Conservation (phyloP, 2,329 filamentous ascomycete genomes). For the Paraconiothyrium brasiliense region DNA sequence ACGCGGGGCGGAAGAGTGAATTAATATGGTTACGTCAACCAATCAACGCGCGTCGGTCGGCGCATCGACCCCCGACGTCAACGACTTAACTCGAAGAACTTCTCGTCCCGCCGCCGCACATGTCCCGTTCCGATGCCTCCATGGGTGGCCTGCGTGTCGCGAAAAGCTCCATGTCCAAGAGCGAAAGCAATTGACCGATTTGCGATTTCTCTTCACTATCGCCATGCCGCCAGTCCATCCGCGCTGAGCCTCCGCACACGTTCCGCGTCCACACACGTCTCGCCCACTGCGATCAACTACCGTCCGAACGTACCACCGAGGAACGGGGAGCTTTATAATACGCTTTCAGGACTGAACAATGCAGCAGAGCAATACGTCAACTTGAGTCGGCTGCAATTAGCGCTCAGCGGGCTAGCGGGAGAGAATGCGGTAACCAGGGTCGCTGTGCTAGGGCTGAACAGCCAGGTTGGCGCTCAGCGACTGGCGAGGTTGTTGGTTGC, state of each 20-base stretch:
- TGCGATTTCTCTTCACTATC: conserved; percentile 35
- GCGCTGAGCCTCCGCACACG: conserved; percentile 34
- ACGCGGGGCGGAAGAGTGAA: neutral
- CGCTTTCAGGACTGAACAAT: conserved; percentile 69
- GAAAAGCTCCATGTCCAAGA: conserved; percentile 37
- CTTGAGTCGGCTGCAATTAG: conserved; percentile 75
- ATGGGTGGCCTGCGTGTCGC: conserved; percentile 51
- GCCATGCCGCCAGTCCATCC: conserved; percentile 32
- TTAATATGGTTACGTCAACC: conserved; percentile 2
- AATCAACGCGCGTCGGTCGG: conserved; percentile 9
- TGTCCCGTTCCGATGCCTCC: conserved; percentile 52
- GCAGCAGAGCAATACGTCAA: conserved; percentile 70
- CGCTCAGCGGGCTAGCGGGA: conserved; percentile 69
- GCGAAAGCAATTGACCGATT: conserved; percentile 39
- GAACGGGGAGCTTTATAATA: conserved; percentile 66
- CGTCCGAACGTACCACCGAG: conserved; percentile 62
- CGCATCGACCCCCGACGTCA: neutral
- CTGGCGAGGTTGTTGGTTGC: conserved; percentile 70
- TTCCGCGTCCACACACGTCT: conserved; percentile 56
- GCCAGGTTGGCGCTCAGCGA: conserved; percentile 65
- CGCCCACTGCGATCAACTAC: conserved; percentile 63
- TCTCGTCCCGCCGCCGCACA: conserved; percentile 33
- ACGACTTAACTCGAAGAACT: conserved; percentile 30
- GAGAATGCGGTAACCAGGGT: conserved; percentile 64
- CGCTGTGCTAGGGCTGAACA: conserved; percentile 61